Evolutionary conservation across 1,139 yeast species (phyloP).

Genomic region (Yamadazyma aaseri): DNA sequence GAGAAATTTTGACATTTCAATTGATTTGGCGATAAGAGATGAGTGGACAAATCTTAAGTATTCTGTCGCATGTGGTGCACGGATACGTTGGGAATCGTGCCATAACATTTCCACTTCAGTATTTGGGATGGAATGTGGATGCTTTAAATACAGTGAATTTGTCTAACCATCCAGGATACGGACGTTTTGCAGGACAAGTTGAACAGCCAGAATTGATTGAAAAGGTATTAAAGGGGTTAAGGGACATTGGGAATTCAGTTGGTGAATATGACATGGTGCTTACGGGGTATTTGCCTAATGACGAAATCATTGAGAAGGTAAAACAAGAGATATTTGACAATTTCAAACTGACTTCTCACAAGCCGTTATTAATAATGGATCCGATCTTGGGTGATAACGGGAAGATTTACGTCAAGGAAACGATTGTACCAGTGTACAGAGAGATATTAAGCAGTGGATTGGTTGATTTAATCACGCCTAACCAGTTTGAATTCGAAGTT

Average conservation of each 20-base stretch:
- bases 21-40: background rate
- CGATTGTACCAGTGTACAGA: slow-evolving; percentile 66
- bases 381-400: slow-evolving; percentile 97
- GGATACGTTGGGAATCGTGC: slow-evolving; percentile 49
- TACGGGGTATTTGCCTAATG: slow-evolving; percentile 40
- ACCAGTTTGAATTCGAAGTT: slow-evolving; percentile 85
- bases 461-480: slow-evolving; percentile 80
- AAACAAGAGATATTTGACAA: slow-evolving; percentile 15
- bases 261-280: slow-evolving; percentile 23
- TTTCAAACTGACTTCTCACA: slow-evolving; percentile 11
- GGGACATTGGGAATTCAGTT: slow-evolving; percentile 12
- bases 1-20: background rate
- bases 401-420: slow-evolving; percentile 69
- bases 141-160: slow-evolving; percentile 41
- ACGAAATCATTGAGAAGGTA: slow-evolving; percentile 29
- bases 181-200: slow-evolving; percentile 31
- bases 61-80: slow-evolving; percentile 46
- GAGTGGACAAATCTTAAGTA: slow-evolving; percentile 29
- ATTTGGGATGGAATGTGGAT: slow-evolving; percentile 47
- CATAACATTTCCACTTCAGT: slow-evolving; percentile 42
- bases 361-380: slow-evolving; percentile 63
- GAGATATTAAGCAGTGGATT: slow-evolving; percentile 46
- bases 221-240: slow-evolving; percentile 34
- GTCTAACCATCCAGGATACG: slow-evolving; percentile 50
- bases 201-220: slow-evolving; percentile 12